Evolutionary conservation across 495 filamentous ascomycete species (phyloP).

Genomic region (Neurospora pannonica): DNA sequence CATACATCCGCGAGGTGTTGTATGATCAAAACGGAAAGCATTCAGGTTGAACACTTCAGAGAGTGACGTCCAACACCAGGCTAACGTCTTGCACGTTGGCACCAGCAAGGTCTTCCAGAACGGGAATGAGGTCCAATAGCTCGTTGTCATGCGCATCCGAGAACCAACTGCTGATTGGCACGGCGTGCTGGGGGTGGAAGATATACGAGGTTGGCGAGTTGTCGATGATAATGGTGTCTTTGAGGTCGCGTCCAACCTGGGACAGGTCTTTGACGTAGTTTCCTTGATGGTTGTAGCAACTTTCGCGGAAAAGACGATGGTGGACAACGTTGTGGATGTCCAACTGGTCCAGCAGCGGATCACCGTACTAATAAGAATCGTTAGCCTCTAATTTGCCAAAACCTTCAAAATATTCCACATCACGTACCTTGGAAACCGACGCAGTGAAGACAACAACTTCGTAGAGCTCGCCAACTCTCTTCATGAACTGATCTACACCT

Average conservation of each 20-base stretch:
- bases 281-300: conserved; percentile 98
- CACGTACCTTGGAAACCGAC: conserved; percentile 88
- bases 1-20: conserved; percentile 2
- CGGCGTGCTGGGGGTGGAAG: conserved; percentile 97
- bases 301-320: conserved; percentile 92
- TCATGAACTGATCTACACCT: conserved; percentile 98
- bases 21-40: conserved; percentile 25
- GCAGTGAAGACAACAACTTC: conserved; percentile 99
- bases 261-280: conserved; percentile 99
- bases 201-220: conserved; percentile 99
- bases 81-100: conserved; percentile 88
- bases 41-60: conserved; percentile 46
- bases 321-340: conserved; percentile 97
- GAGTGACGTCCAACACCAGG: conserved; percentile 89
- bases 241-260: conserved; percentile 89
- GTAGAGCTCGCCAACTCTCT: conserved; percentile 92
- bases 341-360: conserved; percentile 90
- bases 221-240: conserved; percentile 98
- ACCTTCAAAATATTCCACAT: neutral
- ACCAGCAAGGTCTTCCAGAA: conserved; percentile 92
- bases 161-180: conserved; percentile 99
- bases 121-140: conserved; percentile 92
- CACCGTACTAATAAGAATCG: conserved; percentile 70
- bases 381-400: conserved; percentile 3
- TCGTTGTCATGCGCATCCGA: conserved; percentile 99